Conservation (phyloP, 139 green algal genomes). For the Asterochloris erici region DNA sequence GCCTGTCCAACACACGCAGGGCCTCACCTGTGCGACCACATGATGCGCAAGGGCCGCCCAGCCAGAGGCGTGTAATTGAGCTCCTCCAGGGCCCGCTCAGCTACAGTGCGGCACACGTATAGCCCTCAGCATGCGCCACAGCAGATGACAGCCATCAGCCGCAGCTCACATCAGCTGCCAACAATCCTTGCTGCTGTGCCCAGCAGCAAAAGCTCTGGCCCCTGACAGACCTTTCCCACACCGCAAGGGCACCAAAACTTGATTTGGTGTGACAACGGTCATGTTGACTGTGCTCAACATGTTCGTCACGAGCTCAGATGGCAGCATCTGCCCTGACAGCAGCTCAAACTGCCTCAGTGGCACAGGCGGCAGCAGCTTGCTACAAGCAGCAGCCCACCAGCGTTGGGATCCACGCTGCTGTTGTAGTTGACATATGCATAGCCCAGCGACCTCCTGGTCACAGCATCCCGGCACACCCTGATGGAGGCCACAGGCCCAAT, state of each 20-base stretch:
- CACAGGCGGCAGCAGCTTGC: neutral
- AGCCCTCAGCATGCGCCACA: too few relatives aligned
- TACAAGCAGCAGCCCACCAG: slow-evolving; percentile 50
- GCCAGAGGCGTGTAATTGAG: slow-evolving; percentile 90
- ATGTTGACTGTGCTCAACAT: neutral
- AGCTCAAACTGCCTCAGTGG: neutral
- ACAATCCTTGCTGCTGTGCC: too few relatives aligned
- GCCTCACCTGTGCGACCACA: slow-evolving; percentile 86
- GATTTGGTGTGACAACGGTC: neutral
- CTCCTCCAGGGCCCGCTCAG: slow-evolving; percentile 77
- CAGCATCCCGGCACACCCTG: slow-evolving; percentile 88
- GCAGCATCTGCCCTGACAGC: neutral
- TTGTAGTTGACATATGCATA: slow-evolving; percentile 98
- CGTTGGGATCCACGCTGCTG: slow-evolving; percentile 68
- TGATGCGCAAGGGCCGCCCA: slow-evolving; percentile 90
- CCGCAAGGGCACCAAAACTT: too few relatives aligned
- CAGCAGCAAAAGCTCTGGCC: neutral
- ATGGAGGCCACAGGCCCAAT: slow-evolving; percentile 88
- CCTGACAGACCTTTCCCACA: too few relatives aligned
- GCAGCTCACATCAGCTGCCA: too few relatives aligned
- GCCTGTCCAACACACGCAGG: slow-evolving; percentile 51
- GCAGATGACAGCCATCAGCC: too few relatives aligned
- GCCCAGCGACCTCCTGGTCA: slow-evolving; percentile 88
- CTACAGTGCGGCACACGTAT: slow-evolving; percentile 31
- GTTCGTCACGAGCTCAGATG: neutral